Evolutionary conservation across 345 rosid species (phyloP).

Genomic region (Ceriops zippeliana): DNA sequence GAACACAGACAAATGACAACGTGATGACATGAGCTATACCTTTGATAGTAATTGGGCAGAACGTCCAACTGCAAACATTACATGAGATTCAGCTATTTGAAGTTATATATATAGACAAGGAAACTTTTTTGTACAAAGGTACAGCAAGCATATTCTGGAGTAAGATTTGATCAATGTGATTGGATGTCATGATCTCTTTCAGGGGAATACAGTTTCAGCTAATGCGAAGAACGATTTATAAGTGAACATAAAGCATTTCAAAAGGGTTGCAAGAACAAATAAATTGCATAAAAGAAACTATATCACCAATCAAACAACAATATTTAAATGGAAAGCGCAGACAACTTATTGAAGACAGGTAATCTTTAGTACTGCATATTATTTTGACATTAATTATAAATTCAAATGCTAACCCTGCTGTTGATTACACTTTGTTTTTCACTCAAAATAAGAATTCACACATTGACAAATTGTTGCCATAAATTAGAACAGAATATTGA

Average conservation of each 20-base stretch:
- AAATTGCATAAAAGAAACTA: neutral
- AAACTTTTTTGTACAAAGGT: neutral
- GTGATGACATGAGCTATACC: constrained; percentile 36
- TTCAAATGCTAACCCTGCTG: too few species aligned
- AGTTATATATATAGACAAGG: neutral
- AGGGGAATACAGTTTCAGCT: too few species aligned
- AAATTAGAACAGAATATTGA: too few species aligned
- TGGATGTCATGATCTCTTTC: too few species aligned
- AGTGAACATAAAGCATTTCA: neutral
- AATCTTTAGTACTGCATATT: too few species aligned
- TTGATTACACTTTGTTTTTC: too few species aligned
- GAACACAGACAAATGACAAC: neutral
- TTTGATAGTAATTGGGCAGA: constrained; percentile 45
- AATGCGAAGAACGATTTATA: too few species aligned
- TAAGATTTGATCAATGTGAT: neutral
- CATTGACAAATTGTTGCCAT: too few species aligned
- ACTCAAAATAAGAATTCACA: too few species aligned
- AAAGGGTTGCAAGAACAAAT: too few species aligned
- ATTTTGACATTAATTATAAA: too few species aligned
- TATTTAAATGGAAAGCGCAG: neutral
- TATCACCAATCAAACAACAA: neutral
- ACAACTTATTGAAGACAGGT: too few species aligned
- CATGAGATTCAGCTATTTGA: constrained; percentile 18
- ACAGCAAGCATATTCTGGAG: neutral
- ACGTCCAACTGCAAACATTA: constrained; percentile 64